Conservation (phyloP, 2,329 filamentous ascomycete genomes). For the Ceratocystis cubensis region DNA sequence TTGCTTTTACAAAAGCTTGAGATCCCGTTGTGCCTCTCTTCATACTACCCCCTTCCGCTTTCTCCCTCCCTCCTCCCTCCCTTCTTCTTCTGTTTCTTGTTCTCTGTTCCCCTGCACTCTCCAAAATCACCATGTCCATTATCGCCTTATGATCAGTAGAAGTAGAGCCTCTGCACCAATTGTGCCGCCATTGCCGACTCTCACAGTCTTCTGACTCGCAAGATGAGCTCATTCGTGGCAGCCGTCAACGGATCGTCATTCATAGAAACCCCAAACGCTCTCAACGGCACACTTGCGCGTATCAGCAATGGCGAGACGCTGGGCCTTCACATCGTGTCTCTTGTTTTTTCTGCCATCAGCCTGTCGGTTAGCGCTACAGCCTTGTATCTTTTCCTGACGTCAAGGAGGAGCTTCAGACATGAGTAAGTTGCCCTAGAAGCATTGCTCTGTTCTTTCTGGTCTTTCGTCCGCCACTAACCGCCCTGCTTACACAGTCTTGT, state of each 20-base stretch:
- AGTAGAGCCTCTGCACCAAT: neutral
- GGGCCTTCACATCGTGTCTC: constrained; percentile 26
- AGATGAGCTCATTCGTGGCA: neutral
- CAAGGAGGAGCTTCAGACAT: constrained; percentile 62
- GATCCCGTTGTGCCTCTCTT: too few relatives aligned
- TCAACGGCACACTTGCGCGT: neutral
- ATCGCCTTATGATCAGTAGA: constrained; percentile 2
- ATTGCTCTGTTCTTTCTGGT: neutral
- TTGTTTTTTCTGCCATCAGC: constrained; percentile 40
- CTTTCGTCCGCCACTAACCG: neutral
- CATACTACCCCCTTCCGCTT: too few relatives aligned
- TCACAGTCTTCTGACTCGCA: neutral
- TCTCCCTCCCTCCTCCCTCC: neutral
- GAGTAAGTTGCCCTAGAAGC: constrained; percentile 37
- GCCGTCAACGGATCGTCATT: neutral
- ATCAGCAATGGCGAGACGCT: constrained; percentile 21
- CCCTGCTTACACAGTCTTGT: constrained; percentile 43
- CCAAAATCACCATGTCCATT: neutral
- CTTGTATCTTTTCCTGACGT: constrained; percentile 61
- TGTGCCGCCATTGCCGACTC: neutral
- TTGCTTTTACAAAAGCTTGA: too few relatives aligned
- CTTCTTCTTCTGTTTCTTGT: neutral
- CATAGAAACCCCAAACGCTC: neutral
- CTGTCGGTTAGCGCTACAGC: constrained; percentile 43
- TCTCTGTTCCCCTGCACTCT: neutral